Conservation (phyloP, 2,329 filamentous ascomycete genomes). For the Furcasterigmium sp. region DNA sequence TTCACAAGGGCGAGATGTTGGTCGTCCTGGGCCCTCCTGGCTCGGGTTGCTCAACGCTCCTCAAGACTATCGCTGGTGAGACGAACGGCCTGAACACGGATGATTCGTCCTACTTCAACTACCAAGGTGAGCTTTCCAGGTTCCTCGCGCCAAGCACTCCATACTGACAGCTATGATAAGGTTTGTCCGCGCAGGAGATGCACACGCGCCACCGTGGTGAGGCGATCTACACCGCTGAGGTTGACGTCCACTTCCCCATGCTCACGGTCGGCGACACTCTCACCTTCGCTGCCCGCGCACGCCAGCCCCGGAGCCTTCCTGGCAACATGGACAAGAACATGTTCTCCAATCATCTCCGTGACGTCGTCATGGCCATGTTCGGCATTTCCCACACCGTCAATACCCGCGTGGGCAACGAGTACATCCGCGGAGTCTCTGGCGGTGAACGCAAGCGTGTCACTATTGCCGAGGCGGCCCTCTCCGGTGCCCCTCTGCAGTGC, state of each 20-base stretch:
- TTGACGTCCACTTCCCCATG: slow-evolving; percentile 76
- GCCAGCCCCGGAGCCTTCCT: slow-evolving; percentile 58
- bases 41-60: slow-evolving; percentile 75
- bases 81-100: slow-evolving; percentile 75
- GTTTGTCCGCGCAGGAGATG: slow-evolving; percentile 68
- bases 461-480: slow-evolving; percentile 56
- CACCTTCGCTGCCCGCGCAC: slow-evolving; percentile 68
- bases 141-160: neutral
- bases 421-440: slow-evolving; percentile 67
- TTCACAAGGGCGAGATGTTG: slow-evolving; percentile 68
- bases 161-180: slow-evolving; percentile 23
- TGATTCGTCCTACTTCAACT: slow-evolving; percentile 69
- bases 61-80: slow-evolving; percentile 81
- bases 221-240: slow-evolving; percentile 81
- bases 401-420: slow-evolving; percentile 71
- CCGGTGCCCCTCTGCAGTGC: slow-evolving; percentile 55
- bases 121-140: slow-evolving; percentile 55
- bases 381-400: slow-evolving; percentile 69
- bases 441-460: slow-evolving; percentile 67
- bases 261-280: slow-evolving; percentile 75
- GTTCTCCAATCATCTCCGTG: slow-evolving; percentile 59
- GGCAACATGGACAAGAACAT: slow-evolving; percentile 47
- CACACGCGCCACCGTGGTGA: slow-evolving; percentile 74
- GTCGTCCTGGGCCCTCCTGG: slow-evolving; percentile 69
- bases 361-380: slow-evolving; percentile 72